Percentiles rank a stretch among this genome's conserved stretches.
These are phyloP conservation scores for Phytophthora pseudosyringae DNA, from an alignment of 352 stramenopile species.

Conservation along the genomic window DNA sequence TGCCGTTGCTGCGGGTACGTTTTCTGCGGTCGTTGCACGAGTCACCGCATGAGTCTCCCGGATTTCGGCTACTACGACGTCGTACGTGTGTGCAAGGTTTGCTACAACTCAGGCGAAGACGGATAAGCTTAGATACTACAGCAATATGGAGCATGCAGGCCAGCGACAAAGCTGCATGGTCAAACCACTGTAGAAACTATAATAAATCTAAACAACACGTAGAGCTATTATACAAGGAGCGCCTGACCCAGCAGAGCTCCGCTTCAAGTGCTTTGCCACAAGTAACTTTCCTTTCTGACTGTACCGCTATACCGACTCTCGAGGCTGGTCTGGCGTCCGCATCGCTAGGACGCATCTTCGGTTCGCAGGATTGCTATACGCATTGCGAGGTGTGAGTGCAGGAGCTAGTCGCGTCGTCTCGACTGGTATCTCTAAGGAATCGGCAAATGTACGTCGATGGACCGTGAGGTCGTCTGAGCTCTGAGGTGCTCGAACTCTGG, in stretches of 20 bases:
- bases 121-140: conserved; percentile 28
- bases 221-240: too few species aligned
- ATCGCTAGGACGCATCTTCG: conserved; percentile 46
- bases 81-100: conserved; percentile 80
- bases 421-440: conserved; percentile 8
- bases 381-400: conserved; percentile 53
- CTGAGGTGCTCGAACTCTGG: background rate
- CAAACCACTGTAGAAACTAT: conserved; percentile 21
- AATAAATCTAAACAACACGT: background rate
- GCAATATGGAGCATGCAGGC: background rate
- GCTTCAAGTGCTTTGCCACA: too few species aligned
- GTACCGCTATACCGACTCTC: conserved; percentile 3
- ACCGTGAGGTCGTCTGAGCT: background rate
- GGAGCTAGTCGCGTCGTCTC: conserved; percentile 41
- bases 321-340: conserved; percentile 1
- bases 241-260: too few species aligned
- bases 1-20: conserved; percentile 88
- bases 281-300: too few species aligned
- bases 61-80: conserved; percentile 91
- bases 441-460: background rate
- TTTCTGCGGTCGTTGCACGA: conserved; percentile 82
- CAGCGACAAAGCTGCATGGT: background rate
- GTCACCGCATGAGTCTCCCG: conserved; percentile 85
- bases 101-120: conserved; percentile 84
- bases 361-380: conserved; percentile 47